Evolutionary conservation across 306 rosid species (phyloP).

Genomic region (Pyrus pyrifolia): DNA sequence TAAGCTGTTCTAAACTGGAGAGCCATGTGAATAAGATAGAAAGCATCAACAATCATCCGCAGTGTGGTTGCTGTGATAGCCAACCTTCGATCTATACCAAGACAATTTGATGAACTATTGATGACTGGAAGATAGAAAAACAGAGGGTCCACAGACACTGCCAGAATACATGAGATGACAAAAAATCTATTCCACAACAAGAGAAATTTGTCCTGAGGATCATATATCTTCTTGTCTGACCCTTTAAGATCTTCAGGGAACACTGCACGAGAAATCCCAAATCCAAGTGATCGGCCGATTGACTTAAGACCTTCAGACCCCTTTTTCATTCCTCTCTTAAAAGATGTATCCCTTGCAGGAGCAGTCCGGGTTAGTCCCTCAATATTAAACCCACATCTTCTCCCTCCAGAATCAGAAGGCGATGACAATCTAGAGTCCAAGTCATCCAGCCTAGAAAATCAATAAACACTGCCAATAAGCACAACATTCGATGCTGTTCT

Average conservation of each 20-base stretch:
- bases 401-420: slow-evolving; percentile 59
- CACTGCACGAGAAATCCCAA: slow-evolving; percentile 84
- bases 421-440: slow-evolving; percentile 73
- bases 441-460: slow-evolving; percentile 65
- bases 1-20: slow-evolving; percentile 94
- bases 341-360: slow-evolving; percentile 60
- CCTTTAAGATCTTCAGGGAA: slow-evolving; percentile 93
- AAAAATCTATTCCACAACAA: slow-evolving; percentile 74
- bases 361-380: slow-evolving; percentile 57
- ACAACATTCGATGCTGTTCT: slow-evolving; percentile 13
- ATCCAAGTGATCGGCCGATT: slow-evolving; percentile 77
- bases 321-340: slow-evolving; percentile 81
- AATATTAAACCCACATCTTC: slow-evolving; percentile 57
- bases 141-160: slow-evolving; percentile 87
- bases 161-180: slow-evolving; percentile 78
- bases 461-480: slow-evolving; percentile 14
- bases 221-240: slow-evolving; percentile 85
- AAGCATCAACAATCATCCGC: slow-evolving; percentile 75
- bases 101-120: slow-evolving; percentile 45
- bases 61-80: slow-evolving; percentile 74
- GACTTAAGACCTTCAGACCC: slow-evolving; percentile 95
- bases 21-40: slow-evolving; percentile 90
- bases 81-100: slow-evolving; percentile 70
- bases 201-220: slow-evolving; percentile 87
- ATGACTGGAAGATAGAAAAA: slow-evolving; percentile 90